Evolutionary conservation across 345 rosid genomes (phyloP).

Genomic region (Arabis alpina): DNA sequence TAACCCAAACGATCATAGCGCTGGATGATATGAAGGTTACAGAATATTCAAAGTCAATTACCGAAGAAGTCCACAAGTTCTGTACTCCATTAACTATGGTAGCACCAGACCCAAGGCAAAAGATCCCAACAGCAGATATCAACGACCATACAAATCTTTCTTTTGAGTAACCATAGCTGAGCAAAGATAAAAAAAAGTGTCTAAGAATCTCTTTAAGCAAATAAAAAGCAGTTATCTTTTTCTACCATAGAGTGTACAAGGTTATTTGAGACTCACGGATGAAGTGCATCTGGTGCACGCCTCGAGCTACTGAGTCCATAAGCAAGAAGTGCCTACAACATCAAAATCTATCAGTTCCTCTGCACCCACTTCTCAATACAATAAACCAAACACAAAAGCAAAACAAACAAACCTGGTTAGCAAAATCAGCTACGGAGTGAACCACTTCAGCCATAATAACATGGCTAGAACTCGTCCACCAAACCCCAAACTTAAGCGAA

Average conservation of each 20-base stretch:
- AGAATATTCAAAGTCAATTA: slow-evolving; percentile 38
- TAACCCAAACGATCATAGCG: slow-evolving; percentile 21
- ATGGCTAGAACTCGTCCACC: slow-evolving; percentile 91
- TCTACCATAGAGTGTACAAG: slow-evolving; percentile 7
- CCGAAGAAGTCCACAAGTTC: slow-evolving; percentile 81
- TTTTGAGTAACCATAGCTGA: slow-evolving; percentile 96
- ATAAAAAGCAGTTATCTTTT: background rate
- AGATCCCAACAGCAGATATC: slow-evolving; percentile 99
- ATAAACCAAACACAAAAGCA: slow-evolving; percentile 7
- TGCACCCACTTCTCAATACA: slow-evolving; percentile 34
- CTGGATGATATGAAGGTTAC: background rate
- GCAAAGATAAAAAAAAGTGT: slow-evolving; percentile 33
- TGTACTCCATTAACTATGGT: slow-evolving; percentile 94
- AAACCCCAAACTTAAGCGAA: slow-evolving; percentile 93
- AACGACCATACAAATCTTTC: slow-evolving; percentile 99
- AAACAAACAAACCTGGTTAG: slow-evolving; percentile 74
- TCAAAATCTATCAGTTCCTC: slow-evolving; percentile 52
- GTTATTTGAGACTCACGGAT: slow-evolving; percentile 68
- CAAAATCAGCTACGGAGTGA: slow-evolving; percentile 94
- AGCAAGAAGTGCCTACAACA: slow-evolving; percentile 88
- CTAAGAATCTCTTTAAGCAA: slow-evolving; percentile 32
- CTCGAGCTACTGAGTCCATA: slow-evolving; percentile 97
- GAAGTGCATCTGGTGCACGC: slow-evolving; percentile 98
- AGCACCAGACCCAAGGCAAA: slow-evolving; percentile 99
- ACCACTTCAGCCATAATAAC: slow-evolving; percentile 95